Percentiles rank a stretch among this genome's conserved stretches.
Evolutionary conservation across 2,329 filamentous ascomycete genomes (phyloP).

Genomic region (Fusarium sp.): DNA sequence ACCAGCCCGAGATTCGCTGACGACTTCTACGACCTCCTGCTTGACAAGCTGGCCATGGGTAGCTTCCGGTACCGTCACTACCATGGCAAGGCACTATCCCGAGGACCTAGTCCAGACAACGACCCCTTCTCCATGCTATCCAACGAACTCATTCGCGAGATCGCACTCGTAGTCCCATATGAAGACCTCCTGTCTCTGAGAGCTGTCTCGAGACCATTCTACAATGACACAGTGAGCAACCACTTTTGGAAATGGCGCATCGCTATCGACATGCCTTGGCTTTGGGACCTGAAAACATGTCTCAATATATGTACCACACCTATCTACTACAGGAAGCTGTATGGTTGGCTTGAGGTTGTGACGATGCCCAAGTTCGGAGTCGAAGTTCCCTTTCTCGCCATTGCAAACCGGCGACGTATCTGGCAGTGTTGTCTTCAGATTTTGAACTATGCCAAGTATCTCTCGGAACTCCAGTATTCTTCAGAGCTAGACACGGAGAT

Average conservation of each 20-base stretch:
- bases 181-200: not conserved
- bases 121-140: conserved; percentile 4
- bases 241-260: conserved; percentile 11
- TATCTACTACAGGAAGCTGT: not conserved
- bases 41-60: no score
- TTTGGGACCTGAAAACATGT: not conserved
- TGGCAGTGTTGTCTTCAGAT: conserved; percentile 1
- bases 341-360: not conserved
- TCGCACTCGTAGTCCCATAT: not conserved
- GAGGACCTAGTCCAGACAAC: not conserved
- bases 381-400: not conserved
- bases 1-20: no score
- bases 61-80: no score
- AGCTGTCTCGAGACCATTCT: not conserved
- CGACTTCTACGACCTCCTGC: no score
- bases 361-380: not conserved
- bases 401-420: conserved; percentile 17
- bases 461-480: no score
- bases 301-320: not conserved
- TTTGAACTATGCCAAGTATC: not conserved
- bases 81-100: no score
- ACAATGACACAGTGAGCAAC: not conserved
- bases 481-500: not conserved
- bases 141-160: not conserved
- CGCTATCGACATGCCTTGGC: not conserved